Base-by-base conservation (phyloP, 2,329 filamentous ascomycete species). In the Aspergillus carbonarius region DNA sequence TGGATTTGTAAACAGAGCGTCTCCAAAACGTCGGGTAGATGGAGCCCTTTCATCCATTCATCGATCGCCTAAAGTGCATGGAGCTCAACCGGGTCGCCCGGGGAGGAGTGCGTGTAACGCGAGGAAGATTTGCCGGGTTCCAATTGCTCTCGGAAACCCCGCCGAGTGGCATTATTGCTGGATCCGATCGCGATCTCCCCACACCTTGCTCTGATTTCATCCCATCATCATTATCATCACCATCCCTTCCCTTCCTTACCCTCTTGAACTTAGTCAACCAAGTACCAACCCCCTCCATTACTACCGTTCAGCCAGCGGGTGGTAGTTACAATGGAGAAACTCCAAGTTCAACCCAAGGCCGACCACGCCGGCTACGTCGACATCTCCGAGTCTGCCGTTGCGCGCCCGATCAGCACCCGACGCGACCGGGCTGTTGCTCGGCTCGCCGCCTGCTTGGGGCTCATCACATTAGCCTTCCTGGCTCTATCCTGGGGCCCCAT, bases 251-350 rank as follows among this genome's bases (percentile, higher is more conserved):
- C 34, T 32, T 48, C n/a, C n/a, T n/a, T n/a, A n/a, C n/a, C 9
- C 8, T 13, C 32, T 23, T 10, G 30, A 10, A 23, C 15, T 17
- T 15, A 13, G 7, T 6, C 18, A 12, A 25, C 17, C 39, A 32
- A 44, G n/a, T n/a, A n/a, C n/a, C n/a, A n/a, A n/a, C n/a, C n/a
- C 51, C 23, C 23, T 20, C n/a, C 17, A 13, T 15, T 44, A 30
- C 44, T 32, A 48, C 44, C 37, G 27, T 54, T 32, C 7, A 20
- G 34, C 23, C 8, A 51, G 51, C 27, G 6, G 40, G 10, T 49
- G 5, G 20, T 50, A 13, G 27, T 10, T 40, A 54, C 49, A 6
- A 65, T 65, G 63, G 63, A 60, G 48, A 63, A 63, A 44, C 35
- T 39, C 4, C 42, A 53, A 48, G 44, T 25, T 39, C 46, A 42